Base-by-base conservation (phyloP, 305 asterid species). In the Plantago coronopus region DNA sequence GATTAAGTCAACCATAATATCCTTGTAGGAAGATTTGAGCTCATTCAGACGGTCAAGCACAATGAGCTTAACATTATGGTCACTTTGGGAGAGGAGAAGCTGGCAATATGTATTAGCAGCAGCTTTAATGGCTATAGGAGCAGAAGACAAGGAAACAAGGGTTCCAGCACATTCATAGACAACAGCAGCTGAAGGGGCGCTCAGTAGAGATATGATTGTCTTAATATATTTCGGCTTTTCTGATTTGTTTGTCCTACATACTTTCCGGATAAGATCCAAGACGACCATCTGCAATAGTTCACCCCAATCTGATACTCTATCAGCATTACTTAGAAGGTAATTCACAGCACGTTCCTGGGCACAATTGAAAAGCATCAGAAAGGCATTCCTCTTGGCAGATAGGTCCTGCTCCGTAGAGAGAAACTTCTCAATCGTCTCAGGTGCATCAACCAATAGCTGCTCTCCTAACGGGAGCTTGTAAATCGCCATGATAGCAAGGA, bases 161-260 rank as follows among this genome's bases (percentile, higher is more conserved):
- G 97, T 91, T 65, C 97, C 97, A 40, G 97, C 97, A 83, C 98
- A 89, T 78, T 91, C 98, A 64, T 81, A 91, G 43, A 87, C 78
- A 48, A 91, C 98, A 56, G 94, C 96, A 63, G 98, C 94, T 17
- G 97, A 89, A 67, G 96, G 95, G 40, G 93, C 84, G 40, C 40
- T 83, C 65, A 89, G 79, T 59, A 91, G 73, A 58, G 97, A 89
- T 64, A 86, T 80, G 54, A 91, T 91, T 69, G 89, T 86, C 84
- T 80, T 89, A 44, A 89, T 91, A 74, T 91, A 91, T 64, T 77
- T 91, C 81, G 97, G 97, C 59, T 91, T 91, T 67, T 89, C 97
- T 47, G 78, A 89, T 73, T 83, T 91, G 81, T 89, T 89, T 43
- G 89, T 85, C 76, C 96, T 81, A 69, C 98, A 88, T 69, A 91